Evolutionary conservation across 257 asterid species (phyloP).

Genomic region (Coffea eugenioides): DNA sequence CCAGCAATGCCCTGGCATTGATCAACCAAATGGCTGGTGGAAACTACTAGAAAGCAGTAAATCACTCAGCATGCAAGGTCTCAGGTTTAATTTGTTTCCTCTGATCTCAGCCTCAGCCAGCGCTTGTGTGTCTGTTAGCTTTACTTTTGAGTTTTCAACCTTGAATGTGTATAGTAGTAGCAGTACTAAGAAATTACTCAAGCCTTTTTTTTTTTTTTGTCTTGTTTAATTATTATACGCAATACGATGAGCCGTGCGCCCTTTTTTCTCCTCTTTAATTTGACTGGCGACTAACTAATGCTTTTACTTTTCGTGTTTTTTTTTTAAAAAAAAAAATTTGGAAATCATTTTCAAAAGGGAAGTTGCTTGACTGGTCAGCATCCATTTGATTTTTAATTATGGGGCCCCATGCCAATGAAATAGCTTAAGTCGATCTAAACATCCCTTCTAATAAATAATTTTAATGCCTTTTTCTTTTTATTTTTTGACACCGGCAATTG

Average conservation of each 20-base stretch:
- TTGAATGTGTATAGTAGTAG: not conserved
- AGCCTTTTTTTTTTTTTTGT: not conserved
- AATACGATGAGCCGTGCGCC: not conserved
- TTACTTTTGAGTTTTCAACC: not conserved
- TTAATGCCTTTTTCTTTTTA: too few relatives aligned
- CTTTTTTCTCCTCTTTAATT: not conserved
- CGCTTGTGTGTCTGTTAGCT: not conserved
- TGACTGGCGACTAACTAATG: not conserved
- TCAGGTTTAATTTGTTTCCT: not conserved
- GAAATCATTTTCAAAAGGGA: too few relatives aligned
- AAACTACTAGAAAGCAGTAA: slow-evolving; percentile 11
- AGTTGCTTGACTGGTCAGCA: too few relatives aligned
- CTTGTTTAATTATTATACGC: not conserved
- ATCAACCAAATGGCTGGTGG: slow-evolving; percentile 51
- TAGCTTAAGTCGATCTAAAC: too few relatives aligned
- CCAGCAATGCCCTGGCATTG: slow-evolving; percentile 50
- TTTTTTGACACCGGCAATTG: too few relatives aligned
- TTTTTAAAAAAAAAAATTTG: too few relatives aligned
- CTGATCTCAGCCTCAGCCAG: not conserved
- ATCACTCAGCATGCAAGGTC: not conserved
- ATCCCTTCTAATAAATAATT: too few relatives aligned
- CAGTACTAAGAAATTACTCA: too few relatives aligned
- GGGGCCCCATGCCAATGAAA: too few relatives aligned
- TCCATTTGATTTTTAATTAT: too few relatives aligned
- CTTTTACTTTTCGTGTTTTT: not conserved